Evolutionary conservation across 768 basidiomycete genomes (phyloP).

Genomic region (Megacollybia marginata): DNA sequence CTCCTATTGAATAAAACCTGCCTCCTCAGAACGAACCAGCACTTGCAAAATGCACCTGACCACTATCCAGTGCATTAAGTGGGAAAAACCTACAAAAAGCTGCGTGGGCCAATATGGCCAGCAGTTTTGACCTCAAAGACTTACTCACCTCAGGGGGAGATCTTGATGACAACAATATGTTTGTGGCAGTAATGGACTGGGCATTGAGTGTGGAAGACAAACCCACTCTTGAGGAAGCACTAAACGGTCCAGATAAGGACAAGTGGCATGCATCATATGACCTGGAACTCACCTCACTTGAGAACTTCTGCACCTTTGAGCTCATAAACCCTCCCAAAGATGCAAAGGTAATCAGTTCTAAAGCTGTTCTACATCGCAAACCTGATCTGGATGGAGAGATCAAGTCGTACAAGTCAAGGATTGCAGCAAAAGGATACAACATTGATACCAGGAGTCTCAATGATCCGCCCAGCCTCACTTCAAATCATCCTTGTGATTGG

Average conservation of each 20-base stretch:
- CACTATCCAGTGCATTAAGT: not conserved
- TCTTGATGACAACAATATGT: too few relatives aligned
- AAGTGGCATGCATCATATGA: constrained; percentile 1
- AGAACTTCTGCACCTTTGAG: constrained; percentile 15
- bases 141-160: not conserved
- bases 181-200: not conserved
- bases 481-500: constrained; percentile 12
- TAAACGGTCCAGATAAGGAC: not conserved
- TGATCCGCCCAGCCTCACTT: constrained; percentile 14
- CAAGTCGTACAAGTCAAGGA: constrained; percentile 12
- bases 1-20: not conserved
- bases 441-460: constrained; percentile 27
- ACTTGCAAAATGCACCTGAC: not conserved
- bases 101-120: not conserved
- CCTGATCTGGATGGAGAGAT: constrained; percentile 11
- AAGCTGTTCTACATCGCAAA: constrained; percentile 9
- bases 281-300: constrained; percentile 3
- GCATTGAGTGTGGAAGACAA: not conserved
- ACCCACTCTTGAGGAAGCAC: not conserved
- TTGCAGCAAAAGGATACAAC: constrained; percentile 18
- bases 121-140: not conserved
- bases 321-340: constrained; percentile 7
- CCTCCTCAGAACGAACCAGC: not conserved
- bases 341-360: constrained; percentile 14
- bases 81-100: not conserved